Evolutionary conservation across 352 stramenopile genomes (phyloP).

Genomic region (Phytopythium boreale): DNA sequence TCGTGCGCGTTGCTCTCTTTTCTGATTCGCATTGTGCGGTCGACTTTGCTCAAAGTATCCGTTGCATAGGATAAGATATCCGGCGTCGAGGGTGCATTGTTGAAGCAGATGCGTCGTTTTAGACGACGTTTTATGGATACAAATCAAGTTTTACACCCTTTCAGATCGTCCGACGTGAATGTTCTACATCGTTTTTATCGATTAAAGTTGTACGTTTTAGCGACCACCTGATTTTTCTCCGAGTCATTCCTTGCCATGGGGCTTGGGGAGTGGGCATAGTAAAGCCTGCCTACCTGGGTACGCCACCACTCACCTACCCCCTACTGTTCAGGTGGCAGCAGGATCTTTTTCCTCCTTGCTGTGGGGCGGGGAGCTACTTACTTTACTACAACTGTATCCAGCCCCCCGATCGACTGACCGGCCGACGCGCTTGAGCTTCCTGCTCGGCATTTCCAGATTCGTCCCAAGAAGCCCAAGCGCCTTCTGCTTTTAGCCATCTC

Average conservation of each 20-base stretch:
- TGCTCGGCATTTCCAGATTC: slow-evolving; percentile 32
- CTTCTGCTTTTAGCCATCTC: too few species aligned
- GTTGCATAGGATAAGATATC: neutral
- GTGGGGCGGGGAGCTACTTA: neutral
- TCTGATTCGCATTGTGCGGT: slow-evolving; percentile 9
- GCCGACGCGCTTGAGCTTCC: slow-evolving; percentile 14
- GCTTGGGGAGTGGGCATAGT: too few species aligned
- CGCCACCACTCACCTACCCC: neutral
- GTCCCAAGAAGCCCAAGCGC: slow-evolving; percentile 3
- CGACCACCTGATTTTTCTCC: neutral
- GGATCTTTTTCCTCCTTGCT: slow-evolving; percentile 2
- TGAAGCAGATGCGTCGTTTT: neutral
- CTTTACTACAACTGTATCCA: too few species aligned
- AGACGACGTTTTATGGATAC: neutral
- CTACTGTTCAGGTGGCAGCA: neutral
- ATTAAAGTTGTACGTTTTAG: neutral
- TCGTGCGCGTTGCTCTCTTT: slow-evolving; percentile 1
- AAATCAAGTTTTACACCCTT: neutral
- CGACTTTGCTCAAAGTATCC: too few species aligned
- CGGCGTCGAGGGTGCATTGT: neutral
- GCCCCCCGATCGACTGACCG: neutral
- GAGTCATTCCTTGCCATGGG: neutral
- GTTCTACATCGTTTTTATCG: neutral
- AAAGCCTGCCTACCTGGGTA: neutral
- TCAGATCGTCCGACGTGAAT: neutral